Evolutionary conservation across 257 asterid species (phyloP).

Genomic region (Echites panduratus): DNA sequence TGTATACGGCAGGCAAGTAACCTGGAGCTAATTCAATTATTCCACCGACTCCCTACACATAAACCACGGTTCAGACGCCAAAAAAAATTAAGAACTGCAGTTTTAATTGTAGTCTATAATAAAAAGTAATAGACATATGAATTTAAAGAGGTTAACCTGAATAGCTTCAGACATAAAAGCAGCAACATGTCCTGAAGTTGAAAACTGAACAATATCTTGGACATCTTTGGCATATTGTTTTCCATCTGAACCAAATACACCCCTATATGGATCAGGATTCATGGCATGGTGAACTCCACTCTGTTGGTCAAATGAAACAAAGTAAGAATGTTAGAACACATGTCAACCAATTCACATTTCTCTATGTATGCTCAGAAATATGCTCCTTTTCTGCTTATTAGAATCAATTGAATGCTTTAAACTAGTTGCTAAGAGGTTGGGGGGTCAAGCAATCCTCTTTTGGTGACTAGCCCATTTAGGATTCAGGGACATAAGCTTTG

Average conservation of each 20-base stretch:
- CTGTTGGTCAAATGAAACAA: slow-evolving; percentile 27
- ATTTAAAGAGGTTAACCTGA: slow-evolving; percentile 34
- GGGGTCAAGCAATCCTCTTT: background rate
- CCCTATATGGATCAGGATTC: slow-evolving; percentile 72
- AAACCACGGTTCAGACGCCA: background rate
- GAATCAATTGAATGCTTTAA: background rate
- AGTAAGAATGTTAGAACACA: background rate
- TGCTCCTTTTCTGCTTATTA: background rate
- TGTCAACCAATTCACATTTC: background rate
- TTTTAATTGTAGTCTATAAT: background rate
- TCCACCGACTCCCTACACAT: slow-evolving; percentile 64
- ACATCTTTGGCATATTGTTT: slow-evolving; percentile 56
- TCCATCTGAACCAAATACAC: slow-evolving; percentile 63
- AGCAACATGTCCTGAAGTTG: slow-evolving; percentile 70
- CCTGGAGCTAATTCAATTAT: slow-evolving; percentile 73
- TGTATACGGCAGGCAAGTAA: slow-evolving; percentile 48
- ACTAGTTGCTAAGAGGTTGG: background rate
- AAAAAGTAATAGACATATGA: background rate
- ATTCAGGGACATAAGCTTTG: background rate
- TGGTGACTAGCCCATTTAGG: background rate
- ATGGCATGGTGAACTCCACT: slow-evolving; percentile 73
- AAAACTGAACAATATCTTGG: slow-evolving; percentile 55
- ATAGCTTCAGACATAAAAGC: slow-evolving; percentile 72
- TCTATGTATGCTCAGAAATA: no score
- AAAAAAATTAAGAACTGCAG: background rate